Base-by-base conservation (phyloP, 2,329 filamentous ascomycete species). In the Drechmeria coniospora region DNA sequence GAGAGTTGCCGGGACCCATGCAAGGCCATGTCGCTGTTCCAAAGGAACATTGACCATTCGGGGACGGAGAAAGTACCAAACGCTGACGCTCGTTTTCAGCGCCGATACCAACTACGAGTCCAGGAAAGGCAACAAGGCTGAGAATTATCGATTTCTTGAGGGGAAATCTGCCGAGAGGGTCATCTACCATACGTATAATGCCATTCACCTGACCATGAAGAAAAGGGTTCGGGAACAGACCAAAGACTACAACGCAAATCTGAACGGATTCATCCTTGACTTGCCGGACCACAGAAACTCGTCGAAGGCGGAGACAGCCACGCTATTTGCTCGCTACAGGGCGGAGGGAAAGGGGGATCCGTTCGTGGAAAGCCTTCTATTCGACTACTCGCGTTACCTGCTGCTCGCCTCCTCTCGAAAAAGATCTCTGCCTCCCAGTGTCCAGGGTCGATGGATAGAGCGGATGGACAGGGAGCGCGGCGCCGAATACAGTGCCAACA, bases 401-500 rank as follows among this genome's bases (percentile, higher is more conserved):
- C 10, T 20, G 18, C 6, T 20, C 6, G 8, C 4, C 0, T 66
- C 63, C 0, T 68, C 63, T 3, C 54, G 68, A 3, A 44, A 50
- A 1, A 60, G 59, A 20, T 58, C 56, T 1, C 50, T 74, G 0
- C 68, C 68, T 0, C 53, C 67, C 0, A 73, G 72, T 31, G 51
- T 74, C 0, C 65, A 68, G 39, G 68, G 68, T 0, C 53, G 56
- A 12, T 74, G 68, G 69, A 59, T 57, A 4, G 56, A 64, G 24
- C 43, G 51, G 1, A 41, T 63, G 20, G 45, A 33, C 30, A 36
- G 47, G 13, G 35, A 41, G 15, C 38, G 68, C 68, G 55, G 57
- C 9, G 59, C 52, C 3, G 66, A 73, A 36, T 73, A 70, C 31
- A 66, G 70, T 28, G 52, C 59, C 21, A 66, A 73, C 34, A 71